phyloP scores from a whole-genome alignment of 2,329 filamentous ascomycete species.

The Diaporthe australafricana region DNA sequence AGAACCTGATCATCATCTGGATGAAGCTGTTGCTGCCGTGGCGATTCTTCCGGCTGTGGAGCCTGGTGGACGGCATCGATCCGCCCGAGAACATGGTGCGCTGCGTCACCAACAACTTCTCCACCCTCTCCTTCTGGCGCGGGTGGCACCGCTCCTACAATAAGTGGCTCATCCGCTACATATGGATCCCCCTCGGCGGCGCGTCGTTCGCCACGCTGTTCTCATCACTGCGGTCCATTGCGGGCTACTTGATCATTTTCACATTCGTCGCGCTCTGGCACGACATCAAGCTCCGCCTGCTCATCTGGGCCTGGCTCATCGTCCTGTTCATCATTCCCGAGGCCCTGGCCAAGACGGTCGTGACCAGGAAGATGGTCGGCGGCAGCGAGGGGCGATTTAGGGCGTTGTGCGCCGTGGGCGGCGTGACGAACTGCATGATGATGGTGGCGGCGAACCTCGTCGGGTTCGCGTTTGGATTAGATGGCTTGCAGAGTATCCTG shows the following conservation, averaged over 20 bases:
- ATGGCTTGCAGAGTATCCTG: conserved; percentile 84
- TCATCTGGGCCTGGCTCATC: conserved; percentile 98
- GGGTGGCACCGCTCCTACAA: conserved; percentile 97
- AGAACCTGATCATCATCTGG: conserved; percentile 98
- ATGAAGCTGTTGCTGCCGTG: conserved; percentile 95
- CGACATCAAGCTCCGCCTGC: conserved; percentile 88
- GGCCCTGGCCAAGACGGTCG: conserved; percentile 76
- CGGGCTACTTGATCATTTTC: conserved; percentile 88
- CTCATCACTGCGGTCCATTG: conserved; percentile 67
- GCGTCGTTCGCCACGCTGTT: conserved; percentile 60
- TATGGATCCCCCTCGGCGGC: conserved; percentile 92
- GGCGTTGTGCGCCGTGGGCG: conserved; percentile 82
- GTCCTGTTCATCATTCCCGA: conserved; percentile 95
- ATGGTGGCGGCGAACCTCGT: conserved; percentile 97
- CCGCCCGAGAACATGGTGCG: conserved; percentile 98
- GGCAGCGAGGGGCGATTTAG: conserved; percentile 78
- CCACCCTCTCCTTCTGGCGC: conserved; percentile 91
- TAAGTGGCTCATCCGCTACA: conserved; percentile 92
- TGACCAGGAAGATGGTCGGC: conserved; percentile 80
- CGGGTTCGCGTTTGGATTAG: conserved; percentile 91
- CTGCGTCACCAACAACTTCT: conserved; percentile 96
- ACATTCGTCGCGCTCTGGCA: conserved; percentile 99
- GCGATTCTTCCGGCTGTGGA: conserved; percentile 99
- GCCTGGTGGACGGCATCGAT: conserved; percentile 89
- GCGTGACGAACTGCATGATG: conserved; percentile 87